Percentiles rank a stretch among this genome's conserved stretches.
Conservation (phyloP, 768 basidiomycete species). For the Boletellus ananiceps region DNA sequence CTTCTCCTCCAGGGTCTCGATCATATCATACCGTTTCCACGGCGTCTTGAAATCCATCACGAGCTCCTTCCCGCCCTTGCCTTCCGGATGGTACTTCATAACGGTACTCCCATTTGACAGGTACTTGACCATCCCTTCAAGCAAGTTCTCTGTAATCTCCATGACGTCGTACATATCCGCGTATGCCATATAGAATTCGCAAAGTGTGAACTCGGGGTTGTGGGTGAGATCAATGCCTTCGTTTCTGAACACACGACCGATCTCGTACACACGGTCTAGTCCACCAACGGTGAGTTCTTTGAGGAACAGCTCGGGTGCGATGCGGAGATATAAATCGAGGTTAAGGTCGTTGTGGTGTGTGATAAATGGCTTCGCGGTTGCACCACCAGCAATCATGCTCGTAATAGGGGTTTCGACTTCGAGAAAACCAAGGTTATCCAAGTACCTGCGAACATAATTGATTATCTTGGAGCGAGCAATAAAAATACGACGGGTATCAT, state of each 20-base stretch:
- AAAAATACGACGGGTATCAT: slow-evolving; percentile 85
- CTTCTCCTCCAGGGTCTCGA: slow-evolving; percentile 92
- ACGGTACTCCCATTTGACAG: slow-evolving; percentile 78
- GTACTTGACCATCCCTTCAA: slow-evolving; percentile 88
- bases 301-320: slow-evolving; percentile 97
- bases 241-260: slow-evolving; percentile 96
- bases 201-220: slow-evolving; percentile 98
- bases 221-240: slow-evolving; percentile 99
- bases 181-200: slow-evolving; percentile 99
- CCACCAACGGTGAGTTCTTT: slow-evolving; percentile 98
- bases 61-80: slow-evolving; percentile 74
- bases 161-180: slow-evolving; percentile 99
- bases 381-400: slow-evolving; percentile 93
- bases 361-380: slow-evolving; percentile 97
- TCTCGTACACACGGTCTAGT: slow-evolving; percentile 96
- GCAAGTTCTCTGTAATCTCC: slow-evolving; percentile 90
- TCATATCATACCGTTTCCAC: slow-evolving; percentile 99
- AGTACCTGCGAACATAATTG: slow-evolving; percentile 88
- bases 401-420: slow-evolving; percentile 99
- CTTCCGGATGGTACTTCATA: slow-evolving; percentile 87
- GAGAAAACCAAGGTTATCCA: slow-evolving; percentile 90
- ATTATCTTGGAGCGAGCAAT: slow-evolving; percentile 84
- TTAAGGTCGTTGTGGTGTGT: slow-evolving; percentile 99
- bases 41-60: slow-evolving; percentile 86
- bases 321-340: slow-evolving; percentile 93